phyloP scores from a whole-genome alignment of 164 flowering plant species.

The Nymphaea thermarum region DNA sequence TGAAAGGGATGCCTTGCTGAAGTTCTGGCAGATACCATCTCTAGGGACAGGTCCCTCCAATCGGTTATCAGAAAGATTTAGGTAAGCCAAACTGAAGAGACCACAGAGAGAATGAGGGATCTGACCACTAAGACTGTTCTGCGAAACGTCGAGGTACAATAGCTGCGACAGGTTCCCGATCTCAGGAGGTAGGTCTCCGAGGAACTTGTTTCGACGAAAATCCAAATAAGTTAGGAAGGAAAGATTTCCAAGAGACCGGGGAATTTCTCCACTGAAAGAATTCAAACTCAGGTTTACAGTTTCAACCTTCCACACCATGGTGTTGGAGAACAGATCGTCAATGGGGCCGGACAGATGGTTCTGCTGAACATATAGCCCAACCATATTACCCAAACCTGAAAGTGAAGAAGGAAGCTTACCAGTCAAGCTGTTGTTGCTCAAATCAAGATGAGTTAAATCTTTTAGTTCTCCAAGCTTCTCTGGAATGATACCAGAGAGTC shows the following conservation, averaged over 20 bases:
- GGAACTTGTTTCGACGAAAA: conserved; percentile 44
- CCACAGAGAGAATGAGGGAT: conserved; percentile 46
- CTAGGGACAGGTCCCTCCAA: conserved; percentile 50
- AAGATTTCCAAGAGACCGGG: conserved; percentile 43
- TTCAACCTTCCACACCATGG: conserved; percentile 42
- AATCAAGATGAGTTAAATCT: conserved; percentile 61
- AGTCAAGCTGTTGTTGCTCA: conserved; percentile 44
- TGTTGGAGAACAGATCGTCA: conserved; percentile 30
- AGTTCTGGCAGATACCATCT: conserved; percentile 40
- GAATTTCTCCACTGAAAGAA: conserved; percentile 36
- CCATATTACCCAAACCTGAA: conserved; percentile 47
- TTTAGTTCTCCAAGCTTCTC: conserved; percentile 34
- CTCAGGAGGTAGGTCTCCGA: conserved; percentile 43
- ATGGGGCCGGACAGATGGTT: conserved; percentile 42
- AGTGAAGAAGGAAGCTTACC: conserved; percentile 49
- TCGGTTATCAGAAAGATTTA: conserved; percentile 39
- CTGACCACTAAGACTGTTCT: conserved; percentile 38
- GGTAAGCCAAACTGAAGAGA: conserved; percentile 20
- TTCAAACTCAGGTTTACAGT: conserved; percentile 50
- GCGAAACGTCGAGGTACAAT: conserved; percentile 42
- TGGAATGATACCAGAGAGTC: conserved; percentile 52
- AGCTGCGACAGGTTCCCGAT: conserved; percentile 54
- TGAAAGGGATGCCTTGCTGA: conserved; percentile 22
- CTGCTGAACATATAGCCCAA: conserved; percentile 59
- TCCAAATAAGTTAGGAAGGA: conserved; percentile 52